A percentile compares a stretch with the other conserved stretches of the same genome.
phyloP scores from a whole-genome alignment of 2,329 filamentous ascomycete genomes.

The Claviceps pusilla region DNA sequence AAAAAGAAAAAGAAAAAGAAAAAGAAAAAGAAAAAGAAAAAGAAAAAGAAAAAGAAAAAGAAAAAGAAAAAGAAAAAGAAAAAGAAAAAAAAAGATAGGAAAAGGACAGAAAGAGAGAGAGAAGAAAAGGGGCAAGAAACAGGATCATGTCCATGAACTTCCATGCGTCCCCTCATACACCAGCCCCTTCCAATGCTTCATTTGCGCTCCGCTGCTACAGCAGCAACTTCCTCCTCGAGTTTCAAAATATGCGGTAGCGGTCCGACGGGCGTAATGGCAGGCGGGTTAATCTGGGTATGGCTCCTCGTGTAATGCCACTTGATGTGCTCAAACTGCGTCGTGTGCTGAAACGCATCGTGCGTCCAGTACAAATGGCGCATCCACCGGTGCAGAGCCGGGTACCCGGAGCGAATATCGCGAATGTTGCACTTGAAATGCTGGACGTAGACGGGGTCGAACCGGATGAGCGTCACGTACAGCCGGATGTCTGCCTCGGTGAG shows the following conservation, averaged over 20 bases:
- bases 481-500: constrained; percentile 75
- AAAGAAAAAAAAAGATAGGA: too few relatives aligned
- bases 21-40: too few relatives aligned
- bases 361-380: constrained; percentile 76
- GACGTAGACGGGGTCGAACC: constrained; percentile 68
- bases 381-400: constrained; percentile 70
- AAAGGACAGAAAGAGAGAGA: too few relatives aligned
- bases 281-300: constrained; percentile 51
- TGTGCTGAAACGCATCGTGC: constrained; percentile 58
- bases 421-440: constrained; percentile 85
- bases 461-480: constrained; percentile 54
- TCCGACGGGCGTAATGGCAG: constrained; percentile 67
- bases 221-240: constrained; percentile 61
- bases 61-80: too few relatives aligned
- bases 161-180: too few relatives aligned
- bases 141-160: neutral
- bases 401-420: constrained; percentile 68
- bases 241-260: constrained; percentile 70
- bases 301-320: constrained; percentile 58
- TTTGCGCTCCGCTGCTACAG: constrained; percentile 28
- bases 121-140: too few relatives aligned
- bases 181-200: neutral
- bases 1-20: too few relatives aligned
- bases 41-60: too few relatives aligned
- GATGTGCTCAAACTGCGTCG: constrained; percentile 89